Evolutionary conservation across 768 basidiomycete species (phyloP).

Genomic region (Hypholoma sublateritium): DNA sequence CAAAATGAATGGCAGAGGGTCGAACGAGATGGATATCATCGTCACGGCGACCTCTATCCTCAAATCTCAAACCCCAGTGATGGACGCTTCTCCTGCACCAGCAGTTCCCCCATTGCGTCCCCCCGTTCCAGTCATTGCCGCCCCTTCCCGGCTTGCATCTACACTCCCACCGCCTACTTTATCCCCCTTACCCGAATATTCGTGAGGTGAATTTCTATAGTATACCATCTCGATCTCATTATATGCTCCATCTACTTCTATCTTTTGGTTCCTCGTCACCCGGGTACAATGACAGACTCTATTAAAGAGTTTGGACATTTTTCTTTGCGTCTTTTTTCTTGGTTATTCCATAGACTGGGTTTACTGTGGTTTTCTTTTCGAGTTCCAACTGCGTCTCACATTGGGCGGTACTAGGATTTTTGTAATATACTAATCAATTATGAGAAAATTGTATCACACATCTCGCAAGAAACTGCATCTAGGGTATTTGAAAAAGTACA

Average conservation of each 20-base stretch:
- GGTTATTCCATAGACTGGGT: constrained; percentile 20
- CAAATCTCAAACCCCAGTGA: constrained; percentile 37
- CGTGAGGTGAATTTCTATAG: constrained; percentile 23
- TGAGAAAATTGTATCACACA: constrained; percentile 46
- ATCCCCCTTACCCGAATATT: constrained; percentile 42
- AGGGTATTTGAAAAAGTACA: constrained; percentile 62
- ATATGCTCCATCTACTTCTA: constrained; percentile 10
- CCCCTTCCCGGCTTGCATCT: constrained; percentile 20
- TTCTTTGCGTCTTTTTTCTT: constrained; percentile 4
- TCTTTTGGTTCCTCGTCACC: constrained; percentile 13
- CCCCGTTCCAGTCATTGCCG: constrained; percentile 14
- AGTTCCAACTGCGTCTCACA: constrained; percentile 14
- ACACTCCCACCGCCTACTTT: constrained; percentile 29
- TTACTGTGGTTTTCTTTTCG: constrained; percentile 8
- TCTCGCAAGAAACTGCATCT: constrained; percentile 40
- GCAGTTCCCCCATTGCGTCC: constrained; percentile 13
- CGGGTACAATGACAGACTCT: constrained; percentile 5
- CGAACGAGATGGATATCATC: constrained; percentile 80
- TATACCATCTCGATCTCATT: constrained; percentile 12
- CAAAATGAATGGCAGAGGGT: constrained; percentile 67
- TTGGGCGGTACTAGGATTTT: constrained; percentile 18
- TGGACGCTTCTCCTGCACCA: constrained; percentile 20
- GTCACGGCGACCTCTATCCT: constrained; percentile 63
- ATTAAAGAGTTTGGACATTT: constrained; percentile 7
- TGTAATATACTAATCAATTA: constrained; percentile 28